A percentile compares a stretch with the other conserved stretches of the same genome.
Conservation (phyloP, 345 rosid genomes). For the Moricandia moricandioides region DNA sequence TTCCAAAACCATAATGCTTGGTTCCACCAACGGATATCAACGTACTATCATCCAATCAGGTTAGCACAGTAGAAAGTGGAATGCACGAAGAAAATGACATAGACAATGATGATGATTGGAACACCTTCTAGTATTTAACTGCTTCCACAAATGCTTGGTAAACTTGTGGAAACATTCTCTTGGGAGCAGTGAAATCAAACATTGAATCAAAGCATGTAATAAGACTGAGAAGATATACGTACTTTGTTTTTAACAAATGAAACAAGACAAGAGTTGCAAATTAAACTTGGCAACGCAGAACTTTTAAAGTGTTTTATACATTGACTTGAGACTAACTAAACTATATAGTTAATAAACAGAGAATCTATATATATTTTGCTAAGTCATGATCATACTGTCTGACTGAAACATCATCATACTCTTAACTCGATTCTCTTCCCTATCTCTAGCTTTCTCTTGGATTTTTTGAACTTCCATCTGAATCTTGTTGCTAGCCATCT, state of each 20-base stretch:
- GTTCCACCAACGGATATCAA: too few species aligned
- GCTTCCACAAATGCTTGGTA: too few species aligned
- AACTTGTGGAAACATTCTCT: too few species aligned
- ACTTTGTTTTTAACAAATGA: neutral
- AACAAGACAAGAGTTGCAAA: neutral
- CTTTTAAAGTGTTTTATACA: neutral
- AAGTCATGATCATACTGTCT: neutral
- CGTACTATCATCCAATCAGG: too few species aligned
- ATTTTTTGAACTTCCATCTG: constrained; percentile 10
- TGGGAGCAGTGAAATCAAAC: too few species aligned
- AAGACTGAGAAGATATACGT: neutral
- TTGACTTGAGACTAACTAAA: neutral
- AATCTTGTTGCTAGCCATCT: constrained; percentile 23
- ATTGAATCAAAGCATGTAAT: too few species aligned
- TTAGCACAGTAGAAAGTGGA: too few species aligned
- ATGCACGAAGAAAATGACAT: too few species aligned
- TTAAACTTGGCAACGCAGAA: neutral
- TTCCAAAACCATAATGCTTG: too few species aligned
- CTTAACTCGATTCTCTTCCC: constrained; percentile 4
- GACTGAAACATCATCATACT: neutral
- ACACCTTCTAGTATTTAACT: too few species aligned
- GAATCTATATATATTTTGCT: neutral
- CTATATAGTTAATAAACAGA: neutral
- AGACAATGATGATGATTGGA: too few species aligned
- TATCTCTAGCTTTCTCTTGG: constrained; percentile 17